These are phyloP conservation scores for Monosporozyma solicola DNA, from an alignment of 805 yeast genomes.

Conservation along the genomic window DNA sequence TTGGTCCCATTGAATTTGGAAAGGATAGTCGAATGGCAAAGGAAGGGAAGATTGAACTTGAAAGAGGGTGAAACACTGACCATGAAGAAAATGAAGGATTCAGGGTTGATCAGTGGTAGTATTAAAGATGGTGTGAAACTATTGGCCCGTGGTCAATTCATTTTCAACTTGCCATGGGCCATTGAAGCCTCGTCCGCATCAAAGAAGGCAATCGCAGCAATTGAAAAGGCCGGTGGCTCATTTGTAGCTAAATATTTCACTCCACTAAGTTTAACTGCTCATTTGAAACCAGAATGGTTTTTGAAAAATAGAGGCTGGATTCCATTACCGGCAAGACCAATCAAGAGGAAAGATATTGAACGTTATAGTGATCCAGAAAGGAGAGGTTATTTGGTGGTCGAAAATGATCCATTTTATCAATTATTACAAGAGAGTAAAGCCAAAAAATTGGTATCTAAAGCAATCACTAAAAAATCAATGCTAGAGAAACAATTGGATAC, in stretches of 20 bases:
- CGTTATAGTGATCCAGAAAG: constrained; percentile 63
- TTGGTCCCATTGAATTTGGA: constrained; percentile 55
- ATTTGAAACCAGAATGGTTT: constrained; percentile 64
- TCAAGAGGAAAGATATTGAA: constrained; percentile 66
- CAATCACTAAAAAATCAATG: constrained; percentile 26
- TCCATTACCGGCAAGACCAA: constrained; percentile 82
- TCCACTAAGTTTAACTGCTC: constrained; percentile 61
- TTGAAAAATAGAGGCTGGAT: constrained; percentile 63
- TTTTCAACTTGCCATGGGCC: constrained; percentile 49
- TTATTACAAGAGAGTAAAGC: constrained; percentile 13
- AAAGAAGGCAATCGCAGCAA: constrained; percentile 56
- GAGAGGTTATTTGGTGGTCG: constrained; percentile 64
- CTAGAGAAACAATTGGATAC: constrained; percentile 26
- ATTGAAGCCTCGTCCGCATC: constrained; percentile 84
- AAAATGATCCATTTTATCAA: constrained; percentile 23
- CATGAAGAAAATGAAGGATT: constrained; percentile 66
- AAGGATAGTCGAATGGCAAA: constrained; percentile 62
- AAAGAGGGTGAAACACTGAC: constrained; percentile 54
- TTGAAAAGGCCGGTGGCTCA: constrained; percentile 65
- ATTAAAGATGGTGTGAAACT: constrained; percentile 75
- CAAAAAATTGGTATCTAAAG: constrained; percentile 9
- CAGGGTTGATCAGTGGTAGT: constrained; percentile 64
- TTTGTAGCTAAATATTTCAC: constrained; percentile 67
- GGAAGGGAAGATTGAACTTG: constrained; percentile 53
- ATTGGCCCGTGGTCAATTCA: constrained; percentile 54